phyloP scores from a whole-genome alignment of 768 basidiomycete genomes.

The Lactifluus rugatus region DNA sequence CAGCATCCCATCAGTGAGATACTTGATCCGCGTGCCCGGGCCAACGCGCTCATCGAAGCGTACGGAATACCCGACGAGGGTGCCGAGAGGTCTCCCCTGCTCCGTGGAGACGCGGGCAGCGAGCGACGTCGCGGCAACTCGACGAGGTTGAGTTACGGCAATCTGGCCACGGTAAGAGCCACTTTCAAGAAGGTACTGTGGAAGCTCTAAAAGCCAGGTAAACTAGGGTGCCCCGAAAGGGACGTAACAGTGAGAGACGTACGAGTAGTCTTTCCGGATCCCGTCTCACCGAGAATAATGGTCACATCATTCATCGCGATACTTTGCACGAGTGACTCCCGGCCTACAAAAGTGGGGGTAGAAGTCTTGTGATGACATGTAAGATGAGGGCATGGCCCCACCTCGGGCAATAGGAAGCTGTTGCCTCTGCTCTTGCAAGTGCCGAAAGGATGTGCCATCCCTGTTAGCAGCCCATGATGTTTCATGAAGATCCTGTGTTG shows the following conservation, averaged over 20 bases:
- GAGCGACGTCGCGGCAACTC: constrained; percentile 93
- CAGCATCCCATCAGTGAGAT: constrained; percentile 96
- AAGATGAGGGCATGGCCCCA: constrained; percentile 24
- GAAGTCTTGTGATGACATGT: neutral
- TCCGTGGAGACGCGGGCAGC: constrained; percentile 85
- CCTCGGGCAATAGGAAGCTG: constrained; percentile 76
- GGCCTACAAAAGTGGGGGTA: constrained; percentile 31
- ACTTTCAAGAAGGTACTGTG: constrained; percentile 87
- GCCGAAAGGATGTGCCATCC: constrained; percentile 13
- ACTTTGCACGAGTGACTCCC: constrained; percentile 62
- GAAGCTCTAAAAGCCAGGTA: constrained; percentile 58
- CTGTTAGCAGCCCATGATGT: constrained; percentile 17
- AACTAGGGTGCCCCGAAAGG: neutral
- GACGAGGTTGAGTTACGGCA: constrained; percentile 89
- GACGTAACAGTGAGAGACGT: constrained; percentile 28
- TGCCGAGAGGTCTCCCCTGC: constrained; percentile 61
- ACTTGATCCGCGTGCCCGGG: constrained; percentile 79
- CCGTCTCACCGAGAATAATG: constrained; percentile 91
- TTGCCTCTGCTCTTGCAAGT: constrained; percentile 52
- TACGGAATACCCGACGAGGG: constrained; percentile 85
- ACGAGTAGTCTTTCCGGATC: constrained; percentile 99
- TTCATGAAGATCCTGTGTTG: neutral
- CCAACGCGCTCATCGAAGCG: constrained; percentile 84
- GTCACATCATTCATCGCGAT: constrained; percentile 73
- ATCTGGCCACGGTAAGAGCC: constrained; percentile 68